Evolutionary conservation across 306 rosid species (phyloP).

Genomic region (Prunus padus): DNA sequence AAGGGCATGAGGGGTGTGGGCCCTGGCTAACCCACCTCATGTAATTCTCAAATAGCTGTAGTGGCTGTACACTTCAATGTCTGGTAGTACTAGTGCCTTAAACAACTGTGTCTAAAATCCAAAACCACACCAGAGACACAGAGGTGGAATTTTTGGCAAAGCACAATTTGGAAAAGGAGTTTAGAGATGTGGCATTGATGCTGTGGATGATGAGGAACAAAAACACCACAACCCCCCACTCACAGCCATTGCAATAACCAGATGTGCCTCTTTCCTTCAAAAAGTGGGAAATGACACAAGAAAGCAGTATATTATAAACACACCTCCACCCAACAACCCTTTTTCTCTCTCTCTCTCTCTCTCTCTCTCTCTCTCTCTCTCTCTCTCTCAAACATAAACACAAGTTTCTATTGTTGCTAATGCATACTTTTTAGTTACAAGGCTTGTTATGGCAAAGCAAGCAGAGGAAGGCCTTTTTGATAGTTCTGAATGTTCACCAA

Average conservation of each 20-base stretch:
- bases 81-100: neutral
- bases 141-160: constrained; percentile 25
- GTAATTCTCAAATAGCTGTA: constrained; percentile 3
- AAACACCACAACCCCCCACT: constrained; percentile 32
- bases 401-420: neutral
- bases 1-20: constrained; percentile 3
- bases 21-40: neutral
- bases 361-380: constrained; percentile 29
- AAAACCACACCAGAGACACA: neutral
- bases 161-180: neutral
- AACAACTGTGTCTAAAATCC: neutral
- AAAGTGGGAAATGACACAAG: constrained; percentile 65
- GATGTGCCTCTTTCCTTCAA: constrained; percentile 27
- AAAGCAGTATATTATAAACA: constrained; percentile 37
- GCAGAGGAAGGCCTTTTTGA: constrained; percentile 35
- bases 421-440: constrained; percentile 16
- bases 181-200: constrained; percentile 36
- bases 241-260: constrained; percentile 2
- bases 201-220: constrained; percentile 50
- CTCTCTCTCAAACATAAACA: neutral
- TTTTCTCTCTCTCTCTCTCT: constrained; percentile 36
- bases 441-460: constrained; percentile 31
- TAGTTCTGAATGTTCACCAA: constrained; percentile 41
- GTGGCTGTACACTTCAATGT: constrained; percentile 1
- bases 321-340: constrained; percentile 25